These are phyloP conservation scores for Acacia concinna DNA, from an alignment of 331 rosid genomes.

Conservation along the genomic window DNA sequence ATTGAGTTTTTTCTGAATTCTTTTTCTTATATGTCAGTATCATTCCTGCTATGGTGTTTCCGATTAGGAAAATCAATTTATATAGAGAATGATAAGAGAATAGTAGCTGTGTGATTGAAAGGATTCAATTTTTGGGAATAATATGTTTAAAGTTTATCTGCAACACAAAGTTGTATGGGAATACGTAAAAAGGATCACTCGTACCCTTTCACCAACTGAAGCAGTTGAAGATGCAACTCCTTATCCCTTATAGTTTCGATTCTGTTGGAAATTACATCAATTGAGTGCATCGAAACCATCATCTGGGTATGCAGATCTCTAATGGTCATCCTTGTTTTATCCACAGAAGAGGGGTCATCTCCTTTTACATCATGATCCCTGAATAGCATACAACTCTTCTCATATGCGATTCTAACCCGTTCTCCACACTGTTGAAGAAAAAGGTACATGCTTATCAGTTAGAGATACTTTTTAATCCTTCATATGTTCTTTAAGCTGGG, in stretches of 20 bases:
- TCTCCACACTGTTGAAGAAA: slow-evolving; percentile 80
- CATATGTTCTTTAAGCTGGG: slow-evolving; percentile 14
- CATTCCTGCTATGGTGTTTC: background rate
- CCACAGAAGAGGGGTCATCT: slow-evolving; percentile 62
- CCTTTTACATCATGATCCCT: slow-evolving; percentile 77
- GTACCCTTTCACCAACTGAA: slow-evolving; percentile 74
- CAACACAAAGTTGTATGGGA: slow-evolving; percentile 1
- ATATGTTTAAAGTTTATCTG: background rate
- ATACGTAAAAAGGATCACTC: slow-evolving; percentile 27
- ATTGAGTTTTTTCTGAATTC: background rate
- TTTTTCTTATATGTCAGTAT: background rate
- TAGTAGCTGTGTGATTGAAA: background rate
- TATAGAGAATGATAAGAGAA: background rate
- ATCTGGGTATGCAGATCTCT: slow-evolving; percentile 87
- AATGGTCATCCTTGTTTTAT: slow-evolving; percentile 70
- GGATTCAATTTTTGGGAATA: background rate
- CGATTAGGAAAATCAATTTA: background rate
- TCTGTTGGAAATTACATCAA: slow-evolving; percentile 78
- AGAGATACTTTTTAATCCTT: background rate
- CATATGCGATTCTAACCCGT: slow-evolving; percentile 71
- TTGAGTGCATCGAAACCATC: slow-evolving; percentile 87
- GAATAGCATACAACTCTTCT: slow-evolving; percentile 71
- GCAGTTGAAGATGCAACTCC: slow-evolving; percentile 92
- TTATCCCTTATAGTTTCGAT: slow-evolving; percentile 85
- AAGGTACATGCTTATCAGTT: slow-evolving; percentile 15